A percentile compares a stretch with the other conserved stretches of the same genome.
These are phyloP conservation scores for Magnaporthales sp. DNA, from an alignment of 2,329 filamentous ascomycete genomes.

Conservation along the genomic window DNA sequence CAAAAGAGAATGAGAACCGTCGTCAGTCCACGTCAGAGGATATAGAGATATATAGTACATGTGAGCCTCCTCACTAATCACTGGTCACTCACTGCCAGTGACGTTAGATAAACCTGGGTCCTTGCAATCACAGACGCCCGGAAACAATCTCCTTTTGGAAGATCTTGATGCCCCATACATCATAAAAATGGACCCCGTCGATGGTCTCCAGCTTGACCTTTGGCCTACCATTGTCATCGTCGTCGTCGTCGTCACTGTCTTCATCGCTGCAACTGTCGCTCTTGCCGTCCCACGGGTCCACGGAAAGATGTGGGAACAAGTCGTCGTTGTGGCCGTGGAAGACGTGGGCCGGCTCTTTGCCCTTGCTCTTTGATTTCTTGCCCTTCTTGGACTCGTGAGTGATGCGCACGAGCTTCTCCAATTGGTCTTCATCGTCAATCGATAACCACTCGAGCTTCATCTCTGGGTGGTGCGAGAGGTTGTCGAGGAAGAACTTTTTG, in stretches of 20 bases:
- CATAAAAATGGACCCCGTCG: conserved; percentile 31
- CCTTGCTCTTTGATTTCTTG: conserved; percentile 24
- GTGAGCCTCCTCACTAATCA: background rate
- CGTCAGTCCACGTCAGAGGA: background rate
- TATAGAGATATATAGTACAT: background rate
- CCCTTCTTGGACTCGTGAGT: conserved; percentile 19
- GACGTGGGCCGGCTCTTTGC: conserved; percentile 21
- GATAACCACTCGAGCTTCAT: conserved; percentile 51
- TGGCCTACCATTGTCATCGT: conserved; percentile 15
- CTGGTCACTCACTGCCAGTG: background rate
- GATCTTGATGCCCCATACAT: conserved; percentile 41
- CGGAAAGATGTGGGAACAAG: conserved; percentile 18
- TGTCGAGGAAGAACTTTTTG: conserved; percentile 50
- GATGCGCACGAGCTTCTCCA: conserved; percentile 39
- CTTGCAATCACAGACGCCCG: conserved; percentile 27
- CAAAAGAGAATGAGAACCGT: background rate
- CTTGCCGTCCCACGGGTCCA: conserved; percentile 18
- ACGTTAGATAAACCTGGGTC: background rate
- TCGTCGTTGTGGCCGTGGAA: conserved; percentile 7
- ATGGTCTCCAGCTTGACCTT: conserved; percentile 27
- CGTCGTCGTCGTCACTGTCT: conserved; percentile 25
- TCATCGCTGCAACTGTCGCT: conserved; percentile 15
- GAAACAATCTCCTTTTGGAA: conserved; percentile 48
- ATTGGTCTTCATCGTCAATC: conserved; percentile 38
- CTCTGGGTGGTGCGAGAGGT: conserved; percentile 42